Conservation (phyloP, 208 protist species). For the Leishmania aethiopica region DNA sequence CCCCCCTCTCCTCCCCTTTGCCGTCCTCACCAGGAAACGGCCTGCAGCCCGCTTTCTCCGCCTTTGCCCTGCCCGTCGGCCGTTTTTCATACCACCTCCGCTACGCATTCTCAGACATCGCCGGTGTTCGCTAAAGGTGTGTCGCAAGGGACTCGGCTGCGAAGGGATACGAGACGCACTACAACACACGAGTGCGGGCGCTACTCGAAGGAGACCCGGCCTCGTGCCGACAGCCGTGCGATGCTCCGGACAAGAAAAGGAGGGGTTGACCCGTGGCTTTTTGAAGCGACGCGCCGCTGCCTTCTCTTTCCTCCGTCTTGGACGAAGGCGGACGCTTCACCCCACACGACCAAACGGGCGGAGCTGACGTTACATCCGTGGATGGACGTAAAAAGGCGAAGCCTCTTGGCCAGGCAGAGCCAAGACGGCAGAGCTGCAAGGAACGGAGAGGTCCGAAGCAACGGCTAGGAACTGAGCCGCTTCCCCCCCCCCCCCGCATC, state of each 20-base stretch:
- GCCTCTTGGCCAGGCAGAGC: background rate
- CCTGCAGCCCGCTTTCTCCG: too few species aligned
- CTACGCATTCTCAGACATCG: too few species aligned
- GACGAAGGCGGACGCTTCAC: too few species aligned
- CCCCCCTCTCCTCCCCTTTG: slow-evolving; percentile 10
- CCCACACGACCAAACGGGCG: background rate
- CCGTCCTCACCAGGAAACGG: too few species aligned
- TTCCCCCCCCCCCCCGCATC: background rate
- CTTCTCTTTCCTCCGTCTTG: background rate
- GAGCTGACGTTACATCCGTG: too few species aligned
- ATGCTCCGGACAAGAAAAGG: background rate
- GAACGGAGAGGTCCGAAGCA: too few species aligned
- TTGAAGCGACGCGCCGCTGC: background rate
- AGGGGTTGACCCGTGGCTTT: background rate
- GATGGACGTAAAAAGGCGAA: background rate
- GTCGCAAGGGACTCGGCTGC: background rate
- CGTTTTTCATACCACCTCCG: too few species aligned
- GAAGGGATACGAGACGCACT: background rate
- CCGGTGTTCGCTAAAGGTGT: background rate
- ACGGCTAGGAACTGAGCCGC: background rate
- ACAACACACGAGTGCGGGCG: too few species aligned
- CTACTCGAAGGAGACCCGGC: background rate
- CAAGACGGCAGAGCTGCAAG: background rate
- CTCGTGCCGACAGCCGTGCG: background rate
- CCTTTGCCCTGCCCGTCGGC: too few species aligned